Conservation (phyloP, 2,329 filamentous ascomycete genomes). For the Chrysosporium queenslandicum region DNA sequence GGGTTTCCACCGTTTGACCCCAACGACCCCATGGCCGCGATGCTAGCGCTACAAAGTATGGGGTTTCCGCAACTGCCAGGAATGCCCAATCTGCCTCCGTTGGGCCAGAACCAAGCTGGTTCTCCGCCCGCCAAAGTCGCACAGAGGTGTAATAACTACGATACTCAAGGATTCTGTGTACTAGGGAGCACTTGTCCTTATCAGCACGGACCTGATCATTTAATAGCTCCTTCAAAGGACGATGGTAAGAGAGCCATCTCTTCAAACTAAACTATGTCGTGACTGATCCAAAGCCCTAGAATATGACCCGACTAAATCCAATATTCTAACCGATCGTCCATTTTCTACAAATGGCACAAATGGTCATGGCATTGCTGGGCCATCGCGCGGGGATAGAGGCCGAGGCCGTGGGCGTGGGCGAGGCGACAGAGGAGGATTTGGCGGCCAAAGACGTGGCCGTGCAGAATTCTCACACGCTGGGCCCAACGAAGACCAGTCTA, state of each 20-base stretch:
- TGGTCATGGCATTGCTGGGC: slow-evolving; percentile 14
- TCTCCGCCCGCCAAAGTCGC: slow-evolving; percentile 27
- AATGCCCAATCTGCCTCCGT: slow-evolving; percentile 30
- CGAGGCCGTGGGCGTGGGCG: slow-evolving; percentile 31
- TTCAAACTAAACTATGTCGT: neutral
- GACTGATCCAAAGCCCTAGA: slow-evolving; percentile 26
- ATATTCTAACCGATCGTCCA: slow-evolving; percentile 28
- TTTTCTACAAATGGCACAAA: slow-evolving; percentile 18
- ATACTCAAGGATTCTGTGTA: slow-evolving; percentile 50
- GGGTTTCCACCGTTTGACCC: slow-evolving; percentile 46
- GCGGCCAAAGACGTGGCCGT: slow-evolving; percentile 34
- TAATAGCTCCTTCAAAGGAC: slow-evolving; percentile 32
- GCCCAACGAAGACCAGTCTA: slow-evolving; percentile 43
- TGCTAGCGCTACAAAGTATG: slow-evolving; percentile 46
- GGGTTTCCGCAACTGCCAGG: slow-evolving; percentile 42
- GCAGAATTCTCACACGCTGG: slow-evolving; percentile 46
- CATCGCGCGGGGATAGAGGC: slow-evolving; percentile 4
- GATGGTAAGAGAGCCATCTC: slow-evolving; percentile 25
- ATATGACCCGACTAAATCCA: slow-evolving; percentile 47
- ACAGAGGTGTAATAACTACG: slow-evolving; percentile 47
- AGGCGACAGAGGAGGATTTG: slow-evolving; percentile 35
- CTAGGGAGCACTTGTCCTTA: slow-evolving; percentile 48
- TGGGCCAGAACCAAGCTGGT: slow-evolving; percentile 20
- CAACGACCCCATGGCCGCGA: slow-evolving; percentile 46
- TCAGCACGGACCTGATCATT: slow-evolving; percentile 43